These are phyloP conservation scores for Cryptococcus depauperatus DNA, from an alignment of 1,284 basidiomycete genomes.

Conservation along the genomic window DNA sequence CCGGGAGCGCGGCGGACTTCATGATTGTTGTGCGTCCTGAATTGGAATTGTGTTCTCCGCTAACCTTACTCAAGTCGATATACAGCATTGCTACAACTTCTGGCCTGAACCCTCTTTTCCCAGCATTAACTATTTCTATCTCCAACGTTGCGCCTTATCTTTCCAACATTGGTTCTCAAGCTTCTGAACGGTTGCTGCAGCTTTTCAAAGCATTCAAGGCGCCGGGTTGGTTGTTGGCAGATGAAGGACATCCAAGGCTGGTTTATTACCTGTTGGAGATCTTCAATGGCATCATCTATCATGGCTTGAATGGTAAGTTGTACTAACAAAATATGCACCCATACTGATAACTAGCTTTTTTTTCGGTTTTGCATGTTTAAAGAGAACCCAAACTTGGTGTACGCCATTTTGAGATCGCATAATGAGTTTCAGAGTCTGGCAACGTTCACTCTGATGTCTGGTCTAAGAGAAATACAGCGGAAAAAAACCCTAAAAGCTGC, in stretches of 20 bases:
- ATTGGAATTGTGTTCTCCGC: neutral
- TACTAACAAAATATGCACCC: too few species aligned
- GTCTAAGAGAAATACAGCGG: constrained; percentile 72
- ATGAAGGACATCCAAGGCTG: constrained; percentile 85
- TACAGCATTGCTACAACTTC: constrained; percentile 85
- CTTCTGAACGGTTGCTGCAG: constrained; percentile 74
- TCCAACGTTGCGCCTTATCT: constrained; percentile 82
- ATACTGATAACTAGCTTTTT: too few species aligned
- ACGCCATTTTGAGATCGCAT: constrained; percentile 73
- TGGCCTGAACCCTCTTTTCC: constrained; percentile 77
- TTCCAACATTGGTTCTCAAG: constrained; percentile 67
- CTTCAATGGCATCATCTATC: constrained; percentile 72
- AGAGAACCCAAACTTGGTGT: constrained; percentile 80
- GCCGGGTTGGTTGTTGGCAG: constrained; percentile 78
- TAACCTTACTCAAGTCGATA: constrained; percentile 53
- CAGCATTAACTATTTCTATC: constrained; percentile 79
- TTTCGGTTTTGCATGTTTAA: too few species aligned
- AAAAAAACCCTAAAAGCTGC: constrained; percentile 60
- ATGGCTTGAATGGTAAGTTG: too few species aligned
- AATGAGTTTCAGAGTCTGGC: constrained; percentile 77
- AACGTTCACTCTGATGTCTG: constrained; percentile 74
- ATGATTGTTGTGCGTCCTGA: constrained; percentile 62
- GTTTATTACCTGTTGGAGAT: constrained; percentile 88
- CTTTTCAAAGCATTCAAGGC: constrained; percentile 83
- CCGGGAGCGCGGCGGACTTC: constrained; percentile 74